phyloP scores from a whole-genome alignment of 495 filamentous ascomycete species.

The Penicillium longicatenatum region DNA sequence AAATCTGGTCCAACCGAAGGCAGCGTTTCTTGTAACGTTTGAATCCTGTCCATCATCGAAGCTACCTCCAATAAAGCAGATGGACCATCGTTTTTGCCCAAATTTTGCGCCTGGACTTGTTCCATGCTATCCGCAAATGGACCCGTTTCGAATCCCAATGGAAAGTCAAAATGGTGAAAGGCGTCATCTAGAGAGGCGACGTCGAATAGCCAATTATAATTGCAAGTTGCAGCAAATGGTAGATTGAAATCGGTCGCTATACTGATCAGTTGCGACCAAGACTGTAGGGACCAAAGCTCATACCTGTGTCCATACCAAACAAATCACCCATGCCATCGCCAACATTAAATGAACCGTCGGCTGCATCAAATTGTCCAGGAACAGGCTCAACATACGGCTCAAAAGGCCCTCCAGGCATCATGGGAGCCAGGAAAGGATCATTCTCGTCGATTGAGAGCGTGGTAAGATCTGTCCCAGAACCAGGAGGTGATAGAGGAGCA shows the following conservation, averaged over 20 bases:
- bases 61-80: constrained; percentile 26
- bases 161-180: constrained; percentile 34
- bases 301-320: constrained; percentile 38
- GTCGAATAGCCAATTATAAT: constrained; percentile 61
- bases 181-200: constrained; percentile 41
- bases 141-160: constrained; percentile 27
- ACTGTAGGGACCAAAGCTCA: neutral
- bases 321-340: constrained; percentile 27
- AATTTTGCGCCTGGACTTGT: neutral
- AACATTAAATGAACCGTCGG: constrained; percentile 35
- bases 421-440: constrained; percentile 35
- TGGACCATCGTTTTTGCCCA: constrained; percentile 19
- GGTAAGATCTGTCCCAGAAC: constrained; percentile 30
- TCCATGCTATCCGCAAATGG: constrained; percentile 24
- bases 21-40: constrained; percentile 1
- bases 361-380: constrained; percentile 40
- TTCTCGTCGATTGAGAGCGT: constrained; percentile 31
- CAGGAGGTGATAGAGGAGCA: constrained; percentile 34
- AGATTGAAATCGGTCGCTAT: constrained; percentile 56
- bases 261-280: constrained; percentile 12
- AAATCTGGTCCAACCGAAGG: constrained; percentile 10
- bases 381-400: constrained; percentile 41
- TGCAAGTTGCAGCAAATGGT: constrained; percentile 56
- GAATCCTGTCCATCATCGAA: constrained; percentile 16
- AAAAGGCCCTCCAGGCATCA: constrained; percentile 38